phyloP scores from a whole-genome alignment of 2,329 filamentous ascomycete species.

The Sporothrix pseudoabietina region DNA sequence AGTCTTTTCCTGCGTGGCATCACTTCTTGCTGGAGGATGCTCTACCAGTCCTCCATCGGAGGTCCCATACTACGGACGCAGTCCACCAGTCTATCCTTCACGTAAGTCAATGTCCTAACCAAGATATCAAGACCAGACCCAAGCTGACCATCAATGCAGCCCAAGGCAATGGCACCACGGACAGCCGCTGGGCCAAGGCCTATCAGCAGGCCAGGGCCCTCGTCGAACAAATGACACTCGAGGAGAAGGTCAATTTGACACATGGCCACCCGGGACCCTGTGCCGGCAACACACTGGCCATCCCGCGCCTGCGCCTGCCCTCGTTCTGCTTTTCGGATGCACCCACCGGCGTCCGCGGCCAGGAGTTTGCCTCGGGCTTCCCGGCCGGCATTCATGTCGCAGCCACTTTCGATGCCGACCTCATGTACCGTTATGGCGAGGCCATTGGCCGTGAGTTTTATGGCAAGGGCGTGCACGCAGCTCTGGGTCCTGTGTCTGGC shows the following conservation, averaged over 20 bases:
- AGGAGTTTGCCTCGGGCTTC: constrained; percentile 51
- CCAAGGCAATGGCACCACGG: constrained; percentile 38
- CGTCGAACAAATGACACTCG: constrained; percentile 45
- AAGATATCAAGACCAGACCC: background rate
- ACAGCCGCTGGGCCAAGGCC: constrained; percentile 42
- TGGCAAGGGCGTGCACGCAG: constrained; percentile 70
- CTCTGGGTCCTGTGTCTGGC: constrained; percentile 60
- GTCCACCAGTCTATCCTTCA: constrained; percentile 43
- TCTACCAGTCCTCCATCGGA: constrained; percentile 33
- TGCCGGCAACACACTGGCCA: constrained; percentile 41
- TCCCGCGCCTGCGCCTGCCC: constrained; percentile 47
- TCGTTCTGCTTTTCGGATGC: constrained; percentile 51
- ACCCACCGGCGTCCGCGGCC: constrained; percentile 42
- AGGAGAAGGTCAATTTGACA: constrained; percentile 47
- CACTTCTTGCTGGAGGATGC: constrained; percentile 7
- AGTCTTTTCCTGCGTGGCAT: constrained; percentile 3
- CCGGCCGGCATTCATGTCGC: constrained; percentile 70
- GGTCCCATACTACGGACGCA: constrained; percentile 42
- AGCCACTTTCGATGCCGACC: constrained; percentile 67
- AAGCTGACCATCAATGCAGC: constrained; percentile 33
- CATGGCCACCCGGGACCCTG: constrained; percentile 42
- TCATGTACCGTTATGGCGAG: constrained; percentile 66
- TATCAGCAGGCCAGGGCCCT: constrained; percentile 43
- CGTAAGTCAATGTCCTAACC: constrained; percentile 34
- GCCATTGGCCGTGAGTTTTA: constrained; percentile 70